Evolutionary conservation across 371 early-diverging fungal genomes (phyloP).

Genomic region (Mortierella sp.): DNA sequence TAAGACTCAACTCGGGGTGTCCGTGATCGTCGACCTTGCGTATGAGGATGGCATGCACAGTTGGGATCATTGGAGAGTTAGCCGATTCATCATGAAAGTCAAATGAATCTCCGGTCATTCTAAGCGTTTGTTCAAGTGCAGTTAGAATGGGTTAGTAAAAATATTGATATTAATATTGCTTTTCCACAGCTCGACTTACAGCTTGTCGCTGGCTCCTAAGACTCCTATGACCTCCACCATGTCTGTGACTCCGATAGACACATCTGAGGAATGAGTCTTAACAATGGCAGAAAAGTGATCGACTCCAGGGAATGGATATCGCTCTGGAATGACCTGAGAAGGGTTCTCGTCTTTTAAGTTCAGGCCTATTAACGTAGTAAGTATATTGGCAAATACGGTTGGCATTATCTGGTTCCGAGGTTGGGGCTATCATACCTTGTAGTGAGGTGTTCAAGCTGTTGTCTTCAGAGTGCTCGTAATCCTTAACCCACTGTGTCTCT

Average conservation of each 20-base stretch:
- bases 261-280: constrained; percentile 58
- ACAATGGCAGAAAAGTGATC: constrained; percentile 65
- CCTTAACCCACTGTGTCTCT: constrained; percentile 65
- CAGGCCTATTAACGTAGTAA: constrained; percentile 10
- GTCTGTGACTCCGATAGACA: constrained; percentile 65
- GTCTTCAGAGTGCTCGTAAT: constrained; percentile 11
- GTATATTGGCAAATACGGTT: not conserved
- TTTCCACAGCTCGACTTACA: constrained; percentile 19
- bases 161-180: not conserved
- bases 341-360: constrained; percentile 1
- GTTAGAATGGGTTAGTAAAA: not conserved
- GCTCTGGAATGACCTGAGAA: constrained; percentile 39
- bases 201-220: constrained; percentile 49
- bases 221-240: constrained; percentile 73
- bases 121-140: not conserved
- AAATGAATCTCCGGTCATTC: constrained; percentile 35
- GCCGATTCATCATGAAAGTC: constrained; percentile 33
- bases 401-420: not conserved
- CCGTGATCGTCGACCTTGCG: constrained; percentile 51
- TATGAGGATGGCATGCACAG: constrained; percentile 44
- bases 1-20: constrained; percentile 40
- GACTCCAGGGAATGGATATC: constrained; percentile 67
- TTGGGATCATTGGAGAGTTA: constrained; percentile 29
- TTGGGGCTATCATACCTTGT: constrained; percentile 16
- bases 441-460: constrained; percentile 18